A percentile compares a stretch with the other conserved stretches of the same genome.
Evolutionary conservation across 129 eudicot genomes (phyloP).

Genomic region (Chrysanthemum makinoi): DNA sequence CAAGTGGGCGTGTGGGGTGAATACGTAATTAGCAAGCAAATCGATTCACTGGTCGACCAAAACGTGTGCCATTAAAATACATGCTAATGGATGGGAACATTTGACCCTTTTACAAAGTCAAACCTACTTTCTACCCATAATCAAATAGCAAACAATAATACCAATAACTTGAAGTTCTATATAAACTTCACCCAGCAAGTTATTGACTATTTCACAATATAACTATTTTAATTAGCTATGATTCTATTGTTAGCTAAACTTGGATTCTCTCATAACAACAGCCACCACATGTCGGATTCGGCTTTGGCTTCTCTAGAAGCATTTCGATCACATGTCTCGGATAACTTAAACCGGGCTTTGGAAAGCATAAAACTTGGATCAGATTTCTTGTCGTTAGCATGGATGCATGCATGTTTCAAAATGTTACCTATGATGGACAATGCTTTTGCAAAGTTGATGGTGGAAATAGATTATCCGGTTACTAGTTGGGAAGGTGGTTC

Average conservation of each 20-base stretch:
- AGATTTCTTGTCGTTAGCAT: constrained; percentile 39
- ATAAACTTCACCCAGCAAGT: constrained; percentile 31
- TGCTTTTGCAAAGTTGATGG: constrained; percentile 57
- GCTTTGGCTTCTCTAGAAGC: constrained; percentile 35
- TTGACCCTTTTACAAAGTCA: constrained; percentile 32
- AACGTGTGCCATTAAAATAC: constrained; percentile 23
- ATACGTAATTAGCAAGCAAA: constrained; percentile 17
- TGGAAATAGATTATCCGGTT: constrained; percentile 61
- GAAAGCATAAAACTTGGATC: constrained; percentile 34
- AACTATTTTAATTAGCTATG: constrained; percentile 23
- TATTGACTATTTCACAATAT: constrained; percentile 21
- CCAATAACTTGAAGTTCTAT: constrained; percentile 29
- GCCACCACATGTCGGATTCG: constrained; percentile 24
- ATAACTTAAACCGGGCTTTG: constrained; percentile 20
- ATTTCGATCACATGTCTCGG: constrained; percentile 44
- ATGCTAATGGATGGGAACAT: constrained; percentile 29
- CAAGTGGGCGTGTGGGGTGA: constrained; percentile 20
- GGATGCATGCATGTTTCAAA: constrained; percentile 46
- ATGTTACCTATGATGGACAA: constrained; percentile 35
- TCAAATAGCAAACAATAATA: constrained; percentile 10
- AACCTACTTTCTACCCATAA: constrained; percentile 4
- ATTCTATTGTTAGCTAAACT: constrained; percentile 36
- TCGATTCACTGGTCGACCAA: constrained; percentile 15
- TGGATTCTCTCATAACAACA: constrained; percentile 33
- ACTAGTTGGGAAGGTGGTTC: constrained; percentile 47